phyloP scores from a whole-genome alignment of 176 grass and related monocot genomes.

The Oryza glumipatula region DNA sequence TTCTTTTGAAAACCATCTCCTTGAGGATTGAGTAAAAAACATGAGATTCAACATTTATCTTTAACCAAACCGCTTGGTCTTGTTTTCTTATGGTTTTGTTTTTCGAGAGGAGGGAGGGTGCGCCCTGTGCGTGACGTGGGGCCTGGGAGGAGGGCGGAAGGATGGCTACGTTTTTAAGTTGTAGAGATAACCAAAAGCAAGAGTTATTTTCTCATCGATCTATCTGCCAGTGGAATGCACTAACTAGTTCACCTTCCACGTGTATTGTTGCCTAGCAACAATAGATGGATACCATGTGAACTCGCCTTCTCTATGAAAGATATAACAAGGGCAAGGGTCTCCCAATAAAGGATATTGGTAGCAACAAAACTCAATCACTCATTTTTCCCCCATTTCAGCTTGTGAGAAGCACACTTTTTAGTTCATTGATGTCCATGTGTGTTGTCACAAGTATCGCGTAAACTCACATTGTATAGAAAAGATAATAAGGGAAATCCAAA shows the following conservation, averaged over 20 bases:
- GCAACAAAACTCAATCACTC: not conserved
- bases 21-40: not conserved
- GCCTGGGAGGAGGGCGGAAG: no score
- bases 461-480: not conserved
- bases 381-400: not conserved
- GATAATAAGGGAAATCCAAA: not conserved
- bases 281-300: no score
- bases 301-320: no score
- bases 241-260: not conserved
- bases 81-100: no score
- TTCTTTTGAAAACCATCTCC: not conserved
- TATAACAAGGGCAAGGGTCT: no score
- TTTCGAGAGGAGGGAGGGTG: no score
- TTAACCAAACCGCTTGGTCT: no score
- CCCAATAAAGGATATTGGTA: not conserved
- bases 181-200: not conserved
- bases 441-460: not conserved
- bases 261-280: not conserved
- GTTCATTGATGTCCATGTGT: not conserved
- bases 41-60: no score
- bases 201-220: not conserved
- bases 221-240: not conserved
- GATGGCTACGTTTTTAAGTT: no score
- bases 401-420: not conserved
- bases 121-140: no score